Evolutionary conservation across 1,284 basidiomycete species (phyloP), one percentile per base, ranked within the genome.

Genomic region (Melampsora occidentalis): DNA sequence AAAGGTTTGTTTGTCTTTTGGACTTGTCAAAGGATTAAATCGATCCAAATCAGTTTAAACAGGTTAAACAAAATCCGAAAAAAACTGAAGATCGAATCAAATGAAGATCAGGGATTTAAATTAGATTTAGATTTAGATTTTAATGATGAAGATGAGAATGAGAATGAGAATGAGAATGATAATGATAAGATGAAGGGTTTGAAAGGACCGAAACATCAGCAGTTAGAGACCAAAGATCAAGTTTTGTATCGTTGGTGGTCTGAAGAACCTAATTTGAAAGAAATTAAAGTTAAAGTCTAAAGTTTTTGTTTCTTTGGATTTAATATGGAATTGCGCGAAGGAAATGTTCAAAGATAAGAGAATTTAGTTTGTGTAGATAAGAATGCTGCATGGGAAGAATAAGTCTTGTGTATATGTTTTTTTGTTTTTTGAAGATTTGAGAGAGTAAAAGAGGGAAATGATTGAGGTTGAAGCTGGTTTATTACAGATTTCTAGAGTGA

Each of bases 31-130:
- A 49, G 68, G n/a, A 31, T 76, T 35, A 5, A 63, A 64, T 76
- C 73, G 7, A 76, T 76, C 20, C 28, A 51, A 10, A 68, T 59
- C 5, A 64, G 57, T 35, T 57, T 76, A 57, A 69, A 76, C n/a
- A 62, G 59, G 48, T 9, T 67, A 9, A 22, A n/a, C 2, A 33
- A 64, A 31, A 31, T 64, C 18, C 18, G 20, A n/a, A 64, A 20
- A 35, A 64, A 64, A 35, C 14, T 64, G n/a, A 9, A n/a, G 16
- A 31, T 14, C 4, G 20, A 35, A 57, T 25, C 53, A 7, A 18
- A 64, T 28, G n/a, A n/a, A n/a, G 7, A 22, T 57, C 9, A 28
- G 3, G 49, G n/a, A 16, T 51, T 51, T 51, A 51, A 3, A 57
- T n/a, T 57, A 57, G 22, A 57, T 18, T n/a, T n/a, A 28, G 22